These are phyloP conservation scores for Diaporthe destruens DNA, from an alignment of 2,329 filamentous ascomycete genomes.

Conservation along the genomic window DNA sequence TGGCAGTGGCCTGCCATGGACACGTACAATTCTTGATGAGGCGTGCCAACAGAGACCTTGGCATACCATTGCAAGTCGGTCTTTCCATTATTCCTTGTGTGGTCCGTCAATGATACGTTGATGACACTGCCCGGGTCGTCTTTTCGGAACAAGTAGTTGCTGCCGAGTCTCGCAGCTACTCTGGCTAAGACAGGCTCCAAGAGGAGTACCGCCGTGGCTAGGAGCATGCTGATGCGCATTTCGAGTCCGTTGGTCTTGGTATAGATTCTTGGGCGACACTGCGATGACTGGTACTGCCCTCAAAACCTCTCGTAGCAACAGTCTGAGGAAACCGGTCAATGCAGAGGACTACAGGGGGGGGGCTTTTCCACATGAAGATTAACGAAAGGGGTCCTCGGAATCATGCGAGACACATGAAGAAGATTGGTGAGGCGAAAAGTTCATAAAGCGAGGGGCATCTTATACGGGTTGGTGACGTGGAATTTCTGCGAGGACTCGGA, in stretches of 20 bases:
- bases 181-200: not conserved
- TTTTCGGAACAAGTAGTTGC: not conserved
- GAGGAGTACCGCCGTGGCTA: not conserved
- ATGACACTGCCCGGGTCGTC: not conserved
- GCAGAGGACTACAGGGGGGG: not conserved
- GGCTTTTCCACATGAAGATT: not conserved
- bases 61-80: slow-evolving; percentile 41
- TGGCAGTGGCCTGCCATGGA: not conserved
- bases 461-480: not conserved
- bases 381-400: not conserved
- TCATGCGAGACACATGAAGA: not conserved
- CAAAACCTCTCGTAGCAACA: too few relatives aligned
- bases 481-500: not conserved
- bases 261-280: not conserved
- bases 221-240: not conserved
- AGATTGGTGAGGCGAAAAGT: too few relatives aligned
- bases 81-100: slow-evolving; percentile 31
- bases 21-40: slow-evolving; percentile 36
- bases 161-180: not conserved
- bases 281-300: not conserved
- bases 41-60: slow-evolving; percentile 36
- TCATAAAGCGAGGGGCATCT: not conserved
- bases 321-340: not conserved
- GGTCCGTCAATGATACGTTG: slow-evolving; percentile 34
- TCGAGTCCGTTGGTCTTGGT: not conserved